Percentiles rank a stretch among this genome's conserved stretches.
Evolutionary conservation across 371 early-diverging fungal genomes (phyloP).

Genomic region (Coemansia sp.): DNA sequence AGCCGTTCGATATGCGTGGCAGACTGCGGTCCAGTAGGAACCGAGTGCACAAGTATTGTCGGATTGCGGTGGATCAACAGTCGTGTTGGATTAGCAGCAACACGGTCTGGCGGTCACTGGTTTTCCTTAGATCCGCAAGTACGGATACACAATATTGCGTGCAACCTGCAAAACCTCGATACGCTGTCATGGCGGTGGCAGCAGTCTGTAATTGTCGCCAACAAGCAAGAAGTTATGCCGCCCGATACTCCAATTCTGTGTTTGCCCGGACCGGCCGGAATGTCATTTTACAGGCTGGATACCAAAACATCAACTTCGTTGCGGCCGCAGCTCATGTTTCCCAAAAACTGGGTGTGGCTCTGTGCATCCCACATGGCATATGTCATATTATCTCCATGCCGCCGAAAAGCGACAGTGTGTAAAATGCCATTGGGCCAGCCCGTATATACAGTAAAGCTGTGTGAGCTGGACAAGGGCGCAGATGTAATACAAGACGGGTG

Average conservation of each 20-base stretch:
- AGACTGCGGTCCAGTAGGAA: not conserved
- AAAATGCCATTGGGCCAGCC: constrained; percentile 25
- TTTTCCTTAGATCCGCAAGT: not conserved
- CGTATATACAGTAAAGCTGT: constrained; percentile 7
- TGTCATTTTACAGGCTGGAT: constrained; percentile 21
- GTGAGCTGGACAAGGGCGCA: not conserved
- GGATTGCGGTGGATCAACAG: constrained; percentile 22
- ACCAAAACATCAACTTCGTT: not conserved
- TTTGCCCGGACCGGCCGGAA: constrained; percentile 24
- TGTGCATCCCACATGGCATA: constrained; percentile 23
- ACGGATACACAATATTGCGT: not conserved
- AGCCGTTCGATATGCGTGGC: not conserved
- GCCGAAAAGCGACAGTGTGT: constrained; percentile 23
- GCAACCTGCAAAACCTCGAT: constrained; percentile 3
- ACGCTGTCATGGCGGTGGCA: constrained; percentile 43
- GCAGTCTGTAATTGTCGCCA: constrained; percentile 23
- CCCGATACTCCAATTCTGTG: constrained; percentile 24
- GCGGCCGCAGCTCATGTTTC: constrained; percentile 14
- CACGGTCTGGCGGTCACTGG: constrained; percentile 25
- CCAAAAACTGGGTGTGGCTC: constrained; percentile 40
- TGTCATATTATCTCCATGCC: constrained; percentile 25
- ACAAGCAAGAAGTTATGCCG: not conserved
- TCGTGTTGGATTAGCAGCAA: constrained; percentile 16
- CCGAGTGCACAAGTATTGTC: not conserved
- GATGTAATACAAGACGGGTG: constrained; percentile 30